Evolutionary conservation across 768 basidiomycete genomes (phyloP), one percentile per base, ranked within the genome.

Genomic region (Hemileccinum impolitum): DNA sequence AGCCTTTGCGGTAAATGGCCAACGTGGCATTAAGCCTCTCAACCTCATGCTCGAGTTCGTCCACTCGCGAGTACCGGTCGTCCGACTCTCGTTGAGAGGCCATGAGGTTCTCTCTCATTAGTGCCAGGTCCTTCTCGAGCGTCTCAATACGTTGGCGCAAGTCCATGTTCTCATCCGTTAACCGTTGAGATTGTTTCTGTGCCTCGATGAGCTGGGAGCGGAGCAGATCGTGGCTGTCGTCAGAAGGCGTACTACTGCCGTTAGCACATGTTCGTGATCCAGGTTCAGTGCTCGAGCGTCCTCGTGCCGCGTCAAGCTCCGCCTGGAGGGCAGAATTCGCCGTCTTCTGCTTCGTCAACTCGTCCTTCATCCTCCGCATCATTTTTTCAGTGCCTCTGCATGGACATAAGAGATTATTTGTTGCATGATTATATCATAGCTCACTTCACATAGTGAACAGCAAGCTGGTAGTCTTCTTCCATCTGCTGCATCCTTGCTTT

Each of bases 361-460:
- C 96, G 48, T 94, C 95, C 68, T 93, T 90, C 86, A 97, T 91
- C 58, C 87, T 83, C 57, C 93, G 84, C 76, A 97, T 88, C 84
- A 98, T 93, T 72, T 94, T 96, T 70, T 98, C 96, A 1, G 94
- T 97, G 39, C 92, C 92, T 78, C 90, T 93, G 63, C 28, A 51
- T 53, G 30, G 47, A 48, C 44, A 52, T 60, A 51, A 54, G 48
- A 47, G 46, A 52, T 46, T 39, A 32, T 37, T 44, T 58, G 31
- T 45, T 49, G 42, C 34, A 48, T 25, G 43, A 43, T 45, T 51
- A 55, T 71, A 54, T 54, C 47, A 32, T 47, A 51, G 69, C 85
- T 73, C 67, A 91, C 90, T 97, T 98, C 59, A 97, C 94, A 70
- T 96, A 97, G 64, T 93, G 89, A 47, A 98, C 94, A 13, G 96